Base-by-base conservation (phyloP, 2,329 filamentous ascomycete species). In the Diaporthe vexans region DNA sequence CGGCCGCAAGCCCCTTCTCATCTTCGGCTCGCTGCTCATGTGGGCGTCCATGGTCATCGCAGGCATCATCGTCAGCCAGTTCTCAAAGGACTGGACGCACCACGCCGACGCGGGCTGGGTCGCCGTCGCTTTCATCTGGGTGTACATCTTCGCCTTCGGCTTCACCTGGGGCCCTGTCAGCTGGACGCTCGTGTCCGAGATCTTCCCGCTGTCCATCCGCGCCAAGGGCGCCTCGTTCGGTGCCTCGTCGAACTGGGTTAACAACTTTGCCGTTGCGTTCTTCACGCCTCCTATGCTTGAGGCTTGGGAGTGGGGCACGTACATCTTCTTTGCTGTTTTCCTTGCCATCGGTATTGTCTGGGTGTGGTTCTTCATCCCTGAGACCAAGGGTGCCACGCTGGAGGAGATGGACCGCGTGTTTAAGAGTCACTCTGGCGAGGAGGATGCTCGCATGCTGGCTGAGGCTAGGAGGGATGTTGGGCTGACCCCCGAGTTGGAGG, bases 341-440 rank as follows among this genome's bases (percentile, higher is more conserved):
- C 87, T 88, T 43, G 81, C 86, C 8, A 79, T 81, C 3, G 85
- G 87, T 1, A 83, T 86, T 37, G 78, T 71, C 8, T 91, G 87
- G 79, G 84, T 88, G 10, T 88, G 82, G 76, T 87, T 88, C 78
- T 84, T 83, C 65, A 81, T 90, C 3, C 89, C 89, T 0, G 88
- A 91, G 78, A 91, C 89, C 4, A 89, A 89, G 78, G 86, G 86
- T 59, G 83, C 86, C 48, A 88, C 86, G 3, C 83, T 91, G 9
- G 89, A 91, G 77, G 86, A 87, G 51, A 87, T 90, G 83, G 88
- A 90, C 76, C 83, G 83, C 1, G 83, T 90, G 7, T 91, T 91
- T 73, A 79, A 80, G 52, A 84, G 83, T 74, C 80, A 81, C 9
- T 82, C 81, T 4, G 83, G 82, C 6, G 80, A 79, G 21, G 77